These are phyloP conservation scores for Pulicaria dysenterica DNA, from an alignment of 129 eudicot genomes.

Conservation along the genomic window DNA sequence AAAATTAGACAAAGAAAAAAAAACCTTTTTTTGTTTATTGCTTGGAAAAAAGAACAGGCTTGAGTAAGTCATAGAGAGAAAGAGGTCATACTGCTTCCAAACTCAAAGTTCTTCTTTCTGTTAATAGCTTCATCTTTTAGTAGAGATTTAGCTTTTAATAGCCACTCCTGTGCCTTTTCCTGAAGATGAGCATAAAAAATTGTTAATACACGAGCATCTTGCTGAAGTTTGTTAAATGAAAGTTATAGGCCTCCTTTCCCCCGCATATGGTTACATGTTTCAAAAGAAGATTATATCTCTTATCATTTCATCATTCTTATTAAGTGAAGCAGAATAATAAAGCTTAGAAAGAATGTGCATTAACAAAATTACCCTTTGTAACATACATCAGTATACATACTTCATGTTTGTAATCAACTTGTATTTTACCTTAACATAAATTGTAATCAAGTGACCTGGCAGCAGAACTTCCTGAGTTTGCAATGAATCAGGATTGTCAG, in stretches of 20 bases:
- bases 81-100: conserved; percentile 54
- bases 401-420: not conserved
- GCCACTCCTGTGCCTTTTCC: conserved; percentile 92
- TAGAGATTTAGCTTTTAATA: conserved; percentile 45
- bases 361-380: not conserved
- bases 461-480: conserved; percentile 87
- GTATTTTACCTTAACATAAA: conserved; percentile 69
- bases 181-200: conserved; percentile 28
- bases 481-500: conserved; percentile 90
- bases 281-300: not conserved
- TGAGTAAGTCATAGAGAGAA: not conserved
- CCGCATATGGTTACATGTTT: too few species aligned
- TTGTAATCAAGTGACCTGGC: conserved; percentile 83
- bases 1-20: not conserved
- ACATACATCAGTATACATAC: not conserved
- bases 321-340: too few species aligned
- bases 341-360: not conserved
- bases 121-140: conserved; percentile 57
- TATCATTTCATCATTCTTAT: not conserved
- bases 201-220: conserved; percentile 6
- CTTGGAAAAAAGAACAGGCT: not conserved
- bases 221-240: not conserved
- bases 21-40: not conserved
- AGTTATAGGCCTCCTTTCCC: not conserved
- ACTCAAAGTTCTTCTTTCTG: conserved; percentile 48